Evolutionary conservation across 2,329 filamentous ascomycete genomes (phyloP).

Genomic region (Cordyceps pruinosa): DNA sequence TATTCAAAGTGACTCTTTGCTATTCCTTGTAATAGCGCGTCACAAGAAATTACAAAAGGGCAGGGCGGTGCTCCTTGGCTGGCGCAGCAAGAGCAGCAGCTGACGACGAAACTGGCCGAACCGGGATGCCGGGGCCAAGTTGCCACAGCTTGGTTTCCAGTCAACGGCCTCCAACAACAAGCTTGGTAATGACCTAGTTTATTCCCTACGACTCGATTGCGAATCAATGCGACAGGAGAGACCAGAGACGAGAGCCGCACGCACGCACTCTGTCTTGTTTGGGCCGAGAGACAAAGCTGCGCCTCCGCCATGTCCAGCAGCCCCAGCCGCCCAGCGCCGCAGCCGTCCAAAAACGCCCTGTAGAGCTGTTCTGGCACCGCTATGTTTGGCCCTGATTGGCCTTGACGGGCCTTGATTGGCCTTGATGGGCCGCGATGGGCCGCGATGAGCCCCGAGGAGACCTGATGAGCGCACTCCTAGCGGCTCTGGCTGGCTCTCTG

Average conservation of each 20-base stretch:
- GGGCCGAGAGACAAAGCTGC: not conserved
- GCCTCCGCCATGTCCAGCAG: not conserved
- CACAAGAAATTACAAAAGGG: not conserved
- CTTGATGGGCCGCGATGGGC: no score
- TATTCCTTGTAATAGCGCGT: not conserved
- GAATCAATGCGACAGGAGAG: not conserved
- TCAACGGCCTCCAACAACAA: conserved; percentile 7
- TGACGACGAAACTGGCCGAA: not conserved
- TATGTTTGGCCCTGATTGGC: not conserved
- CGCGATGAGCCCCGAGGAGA: no score
- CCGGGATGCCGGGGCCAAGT: no score
- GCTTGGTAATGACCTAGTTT: not conserved
- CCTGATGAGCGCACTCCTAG: no score
- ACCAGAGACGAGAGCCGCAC: not conserved
- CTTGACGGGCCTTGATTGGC: no score
- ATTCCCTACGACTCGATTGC: not conserved
- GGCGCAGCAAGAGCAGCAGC: conserved; percentile 1
- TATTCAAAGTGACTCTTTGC: not conserved
- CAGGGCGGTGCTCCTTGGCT: not conserved
- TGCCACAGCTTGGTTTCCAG: not conserved
- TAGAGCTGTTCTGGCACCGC: not conserved
- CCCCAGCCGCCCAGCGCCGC: not conserved
- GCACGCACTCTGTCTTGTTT: not conserved
- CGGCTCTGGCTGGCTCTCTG: not conserved
- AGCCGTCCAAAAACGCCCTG: not conserved